These are phyloP conservation scores for Dactylellina haptotyla DNA, from an alignment of 2,329 filamentous ascomycete species.

Conservation along the genomic window DNA sequence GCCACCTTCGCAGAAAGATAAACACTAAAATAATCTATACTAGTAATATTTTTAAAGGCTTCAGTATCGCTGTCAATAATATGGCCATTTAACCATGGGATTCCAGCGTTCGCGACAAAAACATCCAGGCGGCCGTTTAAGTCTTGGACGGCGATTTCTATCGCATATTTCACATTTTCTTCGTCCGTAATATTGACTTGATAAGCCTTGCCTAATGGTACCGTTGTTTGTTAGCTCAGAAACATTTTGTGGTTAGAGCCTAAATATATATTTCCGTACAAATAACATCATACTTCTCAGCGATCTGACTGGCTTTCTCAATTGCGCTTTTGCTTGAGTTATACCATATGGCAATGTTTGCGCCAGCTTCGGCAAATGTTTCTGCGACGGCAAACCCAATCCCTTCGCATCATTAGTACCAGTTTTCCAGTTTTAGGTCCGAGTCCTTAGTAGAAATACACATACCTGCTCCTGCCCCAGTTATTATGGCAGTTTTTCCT, in stretches of 20 bases:
- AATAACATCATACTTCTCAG: constrained; percentile 61
- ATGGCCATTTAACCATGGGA: constrained; percentile 68
- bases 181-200: constrained; percentile 70
- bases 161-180: constrained; percentile 66
- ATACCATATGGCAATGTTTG: constrained; percentile 78
- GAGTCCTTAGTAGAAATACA: no score
- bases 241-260: constrained; percentile 61
- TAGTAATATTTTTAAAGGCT: constrained; percentile 68
- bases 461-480: constrained; percentile 17
- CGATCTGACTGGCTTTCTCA: constrained; percentile 71
- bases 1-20: constrained; percentile 80
- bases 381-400: background rate
- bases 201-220: constrained; percentile 62
- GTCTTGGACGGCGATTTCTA: constrained; percentile 69
- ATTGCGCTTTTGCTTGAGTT: constrained; percentile 74
- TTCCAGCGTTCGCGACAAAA: constrained; percentile 81
- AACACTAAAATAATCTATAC: constrained; percentile 77
- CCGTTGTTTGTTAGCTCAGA: constrained; percentile 61
- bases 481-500: constrained; percentile 22
- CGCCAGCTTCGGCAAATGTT: constrained; percentile 57
- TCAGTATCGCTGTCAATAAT: constrained; percentile 27
- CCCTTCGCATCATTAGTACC: background rate
- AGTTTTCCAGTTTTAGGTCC: no score
- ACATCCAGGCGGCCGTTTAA: constrained; percentile 80
- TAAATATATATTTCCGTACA: constrained; percentile 69